Base-by-base conservation (phyloP, 1,139 yeast genomes). In the Spencermartinsiella ligniputridi region DNA sequence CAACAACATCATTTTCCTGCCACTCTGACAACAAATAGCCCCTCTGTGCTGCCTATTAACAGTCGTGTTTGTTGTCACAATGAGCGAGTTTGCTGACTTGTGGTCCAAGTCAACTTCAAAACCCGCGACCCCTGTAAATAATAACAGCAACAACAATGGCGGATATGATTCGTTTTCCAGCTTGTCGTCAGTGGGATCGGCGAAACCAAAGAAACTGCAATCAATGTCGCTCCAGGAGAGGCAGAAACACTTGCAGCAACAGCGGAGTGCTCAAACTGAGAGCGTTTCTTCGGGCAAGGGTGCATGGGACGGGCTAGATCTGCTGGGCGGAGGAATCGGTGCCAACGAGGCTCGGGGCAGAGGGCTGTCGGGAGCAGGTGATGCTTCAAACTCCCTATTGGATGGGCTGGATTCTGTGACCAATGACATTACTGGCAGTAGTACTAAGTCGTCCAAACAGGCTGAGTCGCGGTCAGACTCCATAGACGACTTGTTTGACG, bases 401-500 rank as follows among this genome's bases (percentile, higher is more conserved):
- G 32, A 27, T 27, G 32, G 32, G 5, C 15, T 27, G 32, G 32
- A 27, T 5, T 9, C 46, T 2, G 15, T 5, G 9, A 8, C 37
- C 17, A 20, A 40, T 25, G 27, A 34, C n/a, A 16, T 8, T 21
- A 21, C 39, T 12, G 15, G 35, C 17, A 24, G 34, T 6, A 34
- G 5, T n/a, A 30, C 37, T n/a, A 29, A 34, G n/a, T 18, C 50
- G 11, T 16, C 3, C 4, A 25, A 16, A 3, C 6, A 35, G 5
- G n/a, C 17, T n/a, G 4, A 32, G 4, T n/a, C 17, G 3, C 16
- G 25, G 17, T 16, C 9, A 11, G 40, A 35, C 12, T 17, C 40
- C 3, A 13, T 58, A 27, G 63, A 58, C 27, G 63, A 60, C 35
- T 52, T 64, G 22, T 64, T 66, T 52, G 68, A 61, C 30, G 60